Base-by-base conservation (phyloP, 176 grass and related monocot species). In the Rhipidocladum racemiflorum region DNA sequence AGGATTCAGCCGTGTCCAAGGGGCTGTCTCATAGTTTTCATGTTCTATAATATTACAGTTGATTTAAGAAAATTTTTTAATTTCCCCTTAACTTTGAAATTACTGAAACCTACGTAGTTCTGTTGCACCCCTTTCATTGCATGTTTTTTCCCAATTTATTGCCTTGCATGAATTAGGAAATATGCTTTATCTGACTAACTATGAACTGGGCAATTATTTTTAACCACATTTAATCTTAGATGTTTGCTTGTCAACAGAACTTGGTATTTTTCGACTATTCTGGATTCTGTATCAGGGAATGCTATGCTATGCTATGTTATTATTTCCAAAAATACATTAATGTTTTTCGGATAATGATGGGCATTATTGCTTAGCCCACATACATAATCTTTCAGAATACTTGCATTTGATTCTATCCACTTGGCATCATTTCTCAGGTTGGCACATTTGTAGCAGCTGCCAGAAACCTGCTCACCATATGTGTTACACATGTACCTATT, bases 331-430 rank as follows among this genome's bases (percentile, higher is more conserved):
- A 32, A 23, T 69, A 75, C 56, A 61, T 42, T 46, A 34, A 7
- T 61, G 67, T 69, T 81, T 30, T 50, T 77, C 43, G 44, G 11
- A 30, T 57, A 23, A 63, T 46, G 46, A 49, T 61, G 24, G 51
- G 20, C 40, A 53, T 42, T 76, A 18, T 50, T 78, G 66, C 16
- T 64, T 72, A 77, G 25, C 23, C 18, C 3, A 48, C 23, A 38
- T 3, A 64, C 60, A 49, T 30, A 46, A 61, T 80, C 16, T 85
- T 24, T 65, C 12, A 49, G 63, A 70, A 46, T 51, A 77, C n/a
- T 14, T 75, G 30, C 77, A 70, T 86, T 56, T 89, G 45, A 85
- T 81, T 14, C 14, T 21, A 65, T 81, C 85, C n/a, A 66, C 23
- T 85, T 44, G 71, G 20, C 42, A 35, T 71, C 17, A 64, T 69